Percentiles rank a stretch among this genome's conserved stretches.
Evolutionary conservation across 495 filamentous ascomycete species (phyloP).

Genomic region (Clavariopsis aquatica): DNA sequence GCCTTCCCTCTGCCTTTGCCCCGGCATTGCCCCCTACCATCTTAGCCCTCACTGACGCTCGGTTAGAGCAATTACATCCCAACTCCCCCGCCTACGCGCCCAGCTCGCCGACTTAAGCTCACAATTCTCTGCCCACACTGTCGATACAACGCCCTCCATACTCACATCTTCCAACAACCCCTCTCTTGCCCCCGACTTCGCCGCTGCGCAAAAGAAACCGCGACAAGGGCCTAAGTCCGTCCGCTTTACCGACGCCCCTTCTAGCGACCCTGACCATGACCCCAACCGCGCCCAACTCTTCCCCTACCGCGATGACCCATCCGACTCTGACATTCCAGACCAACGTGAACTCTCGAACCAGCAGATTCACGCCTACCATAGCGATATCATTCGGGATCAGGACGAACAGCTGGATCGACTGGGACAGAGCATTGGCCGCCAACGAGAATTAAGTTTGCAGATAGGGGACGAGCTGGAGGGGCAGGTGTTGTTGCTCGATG

Average conservation of each 20-base stretch:
- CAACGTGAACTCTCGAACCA: conserved; percentile 71
- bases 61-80: conserved; percentile 29
- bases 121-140: conserved; percentile 50
- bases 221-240: conserved; percentile 68
- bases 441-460: conserved; percentile 89
- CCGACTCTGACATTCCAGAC: conserved; percentile 49
- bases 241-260: conserved; percentile 76
- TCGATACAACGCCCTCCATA: conserved; percentile 51
- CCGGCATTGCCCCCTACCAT: not conserved
- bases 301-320: conserved; percentile 65
- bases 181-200: conserved; percentile 65
- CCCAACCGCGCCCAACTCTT: conserved; percentile 63
- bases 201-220: conserved; percentile 49
- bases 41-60: conserved; percentile 12
- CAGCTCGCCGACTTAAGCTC: conserved; percentile 61
- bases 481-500: conserved; percentile 85
- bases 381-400: conserved; percentile 75
- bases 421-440: conserved; percentile 82
- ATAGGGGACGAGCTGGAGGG: conserved; percentile 95
- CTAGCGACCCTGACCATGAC: conserved; percentile 54
- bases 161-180: conserved; percentile 67
- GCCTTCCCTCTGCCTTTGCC: conserved; percentile 8
- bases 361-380: conserved; percentile 85
- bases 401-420: conserved; percentile 90
- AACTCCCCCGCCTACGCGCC: conserved; percentile 46